Evolutionary conservation across 2,329 filamentous ascomycete species (phyloP), one percentile per base, ranked within the genome.

Genomic region (Amauroascus niger): DNA sequence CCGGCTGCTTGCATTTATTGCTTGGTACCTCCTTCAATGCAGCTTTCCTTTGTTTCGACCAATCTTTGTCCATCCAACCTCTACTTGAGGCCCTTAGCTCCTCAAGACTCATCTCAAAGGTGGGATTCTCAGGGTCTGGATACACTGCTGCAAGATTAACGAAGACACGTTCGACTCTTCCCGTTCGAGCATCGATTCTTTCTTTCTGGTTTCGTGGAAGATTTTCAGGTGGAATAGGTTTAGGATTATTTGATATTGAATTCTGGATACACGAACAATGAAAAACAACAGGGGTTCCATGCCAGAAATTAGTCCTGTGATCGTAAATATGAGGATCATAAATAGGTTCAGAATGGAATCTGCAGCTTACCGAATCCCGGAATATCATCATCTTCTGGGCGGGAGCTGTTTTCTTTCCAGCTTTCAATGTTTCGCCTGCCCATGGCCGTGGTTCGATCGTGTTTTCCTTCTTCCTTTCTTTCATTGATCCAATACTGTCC

Each of bases 381-480:
- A 96, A 98, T 44, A 98, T 81, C 65, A 84, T 76, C 83, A 98
- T 86, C 76, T 96, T 97, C 52, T 84, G 78, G 52, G 78, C 79
- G 30, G 78, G 81, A 41, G 76, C 81, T 73, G 88, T 87, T 74
- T 88, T 93, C 63, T 88, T 91, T 40, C 87, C 88, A 2, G 82
- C 86, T 69, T 91, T 88, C 61, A 98, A 72, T 39, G 87, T 96
- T 74, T 97, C 89, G 24, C 93, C 93, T 9, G 77, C 86, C 93
- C 90, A 96, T 18, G 91, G 88, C 66, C 86, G 90, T 9, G 90
- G 82, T 66, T 91, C 88, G 60, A 90, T 74, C 6, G 78, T 76
- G 65, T 98, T 98, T 69, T 98, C 93, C 77, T 97, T 98, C 76
- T 88, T 95, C 48, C 93, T 80, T 57, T 95, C 87, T 49, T 83